Percentiles rank a stretch among this genome's conserved stretches.
Conservation (phyloP, 306 rosid species). For the Malus fusca region DNA sequence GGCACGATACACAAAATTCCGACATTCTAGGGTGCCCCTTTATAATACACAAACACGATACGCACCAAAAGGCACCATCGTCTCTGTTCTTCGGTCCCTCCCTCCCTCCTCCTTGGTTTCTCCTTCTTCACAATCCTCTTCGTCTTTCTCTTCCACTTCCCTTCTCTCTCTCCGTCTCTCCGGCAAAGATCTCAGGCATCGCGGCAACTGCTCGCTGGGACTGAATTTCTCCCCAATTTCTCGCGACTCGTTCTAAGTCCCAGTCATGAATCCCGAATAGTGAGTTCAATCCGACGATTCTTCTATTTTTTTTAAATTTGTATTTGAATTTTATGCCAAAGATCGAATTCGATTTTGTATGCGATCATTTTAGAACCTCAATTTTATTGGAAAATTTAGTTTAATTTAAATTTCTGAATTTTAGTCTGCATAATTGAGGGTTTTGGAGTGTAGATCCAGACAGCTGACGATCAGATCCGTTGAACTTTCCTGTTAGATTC, state of each 20-base stretch:
- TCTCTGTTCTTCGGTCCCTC: not conserved
- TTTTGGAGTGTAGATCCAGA: conserved; percentile 21
- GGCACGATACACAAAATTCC: conserved; percentile 25
- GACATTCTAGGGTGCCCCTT: conserved; percentile 32
- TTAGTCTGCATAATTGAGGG: not conserved
- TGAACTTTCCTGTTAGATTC: not conserved
- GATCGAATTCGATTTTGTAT: conserved; percentile 31
- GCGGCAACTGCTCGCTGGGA: conserved; percentile 26
- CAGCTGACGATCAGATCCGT: conserved; percentile 27
- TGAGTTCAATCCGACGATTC: conserved; percentile 33
- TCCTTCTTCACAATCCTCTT: conserved; percentile 4
- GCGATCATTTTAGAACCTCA: not conserved
- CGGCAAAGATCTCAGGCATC: conserved; percentile 27
- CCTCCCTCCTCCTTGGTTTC: conserved; percentile 21
- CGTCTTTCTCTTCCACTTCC: not conserved
- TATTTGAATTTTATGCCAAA: not conserved
- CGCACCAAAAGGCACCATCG: conserved; percentile 1
- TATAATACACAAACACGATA: conserved; percentile 19
- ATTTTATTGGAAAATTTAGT: not conserved
- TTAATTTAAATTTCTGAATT: not conserved
- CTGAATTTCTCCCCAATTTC: not conserved
- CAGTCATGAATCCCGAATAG: conserved; percentile 95
- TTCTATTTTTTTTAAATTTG: not conserved
- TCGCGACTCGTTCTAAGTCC: conserved; percentile 19
- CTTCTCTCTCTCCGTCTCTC: conserved; percentile 20